Evolutionary conservation across 1,139 yeast genomes (phyloP).

Genomic region (Sugiyamaella xylanicola): DNA sequence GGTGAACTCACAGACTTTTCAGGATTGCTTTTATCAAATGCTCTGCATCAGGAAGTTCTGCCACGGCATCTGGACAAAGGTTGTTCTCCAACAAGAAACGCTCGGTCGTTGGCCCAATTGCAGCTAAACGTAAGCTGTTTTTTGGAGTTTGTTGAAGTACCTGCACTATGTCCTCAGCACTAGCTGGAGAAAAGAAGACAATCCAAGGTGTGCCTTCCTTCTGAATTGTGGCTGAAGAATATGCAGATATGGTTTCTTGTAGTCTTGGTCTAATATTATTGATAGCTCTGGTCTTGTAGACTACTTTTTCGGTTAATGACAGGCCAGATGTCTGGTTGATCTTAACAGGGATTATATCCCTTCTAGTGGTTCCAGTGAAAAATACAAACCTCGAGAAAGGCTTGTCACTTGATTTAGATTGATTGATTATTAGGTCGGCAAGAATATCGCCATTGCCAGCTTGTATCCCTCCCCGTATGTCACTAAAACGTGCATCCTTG

Average conservation of each 20-base stretch:
- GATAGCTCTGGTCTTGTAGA: constrained; percentile 66
- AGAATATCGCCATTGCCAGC: constrained; percentile 83
- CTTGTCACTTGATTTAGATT: constrained; percentile 35
- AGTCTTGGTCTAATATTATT: constrained; percentile 47
- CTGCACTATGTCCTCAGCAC: constrained; percentile 64
- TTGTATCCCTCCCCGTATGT: constrained; percentile 68
- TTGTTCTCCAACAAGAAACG: constrained; percentile 57
- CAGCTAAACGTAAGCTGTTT: constrained; percentile 56
- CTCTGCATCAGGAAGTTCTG: constrained; percentile 71
- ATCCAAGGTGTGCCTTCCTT: constrained; percentile 41
- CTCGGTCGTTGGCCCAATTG: constrained; percentile 93
- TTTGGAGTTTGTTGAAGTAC: constrained; percentile 29
- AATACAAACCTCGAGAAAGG: constrained; percentile 53
- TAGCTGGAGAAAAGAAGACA: constrained; percentile 90
- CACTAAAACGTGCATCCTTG: constrained; percentile 60
- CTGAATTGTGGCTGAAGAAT: constrained; percentile 3
- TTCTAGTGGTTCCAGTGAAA: constrained; percentile 82
- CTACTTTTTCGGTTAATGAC: constrained; percentile 61
- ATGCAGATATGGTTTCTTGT: constrained; percentile 21
- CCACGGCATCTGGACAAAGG: constrained; percentile 62
- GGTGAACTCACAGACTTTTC: background rate
- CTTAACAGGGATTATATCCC: constrained; percentile 75
- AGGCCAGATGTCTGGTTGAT: constrained; percentile 50
- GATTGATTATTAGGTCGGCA: constrained; percentile 62
- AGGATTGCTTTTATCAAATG: constrained; percentile 51